Percentiles rank a stretch among this genome's conserved stretches.
Conservation (phyloP, 108 stramenopile species). For the Seminavis robusta region DNA sequence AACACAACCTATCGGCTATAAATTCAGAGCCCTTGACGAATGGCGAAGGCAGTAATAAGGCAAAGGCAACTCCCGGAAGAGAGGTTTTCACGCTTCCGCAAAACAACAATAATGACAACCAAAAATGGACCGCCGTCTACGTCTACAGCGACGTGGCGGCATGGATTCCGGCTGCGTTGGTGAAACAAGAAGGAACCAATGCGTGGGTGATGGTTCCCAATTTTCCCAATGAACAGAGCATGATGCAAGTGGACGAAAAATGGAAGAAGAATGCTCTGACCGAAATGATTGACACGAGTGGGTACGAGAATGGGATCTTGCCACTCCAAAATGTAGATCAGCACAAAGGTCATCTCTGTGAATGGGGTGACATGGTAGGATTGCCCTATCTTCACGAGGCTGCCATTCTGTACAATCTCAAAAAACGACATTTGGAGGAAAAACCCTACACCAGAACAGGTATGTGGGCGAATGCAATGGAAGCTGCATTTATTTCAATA, state of each 20-base stretch:
- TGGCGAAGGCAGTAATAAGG: too few relatives aligned
- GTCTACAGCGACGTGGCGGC: too few relatives aligned
- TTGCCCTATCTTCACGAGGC: slow-evolving; percentile 79
- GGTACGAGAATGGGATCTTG: slow-evolving; percentile 34
- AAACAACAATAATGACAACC: too few relatives aligned
- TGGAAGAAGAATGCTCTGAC: too few relatives aligned
- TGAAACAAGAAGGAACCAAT: slow-evolving; percentile 11
- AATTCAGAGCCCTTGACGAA: too few relatives aligned
- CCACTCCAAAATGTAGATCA: slow-evolving; percentile 45
- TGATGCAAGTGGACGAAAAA: too few relatives aligned
- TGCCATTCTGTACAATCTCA: slow-evolving; percentile 80
- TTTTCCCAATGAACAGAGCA: slow-evolving; percentile 25
- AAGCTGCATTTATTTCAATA: background rate
- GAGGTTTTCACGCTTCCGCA: too few relatives aligned
- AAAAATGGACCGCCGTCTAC: too few relatives aligned
- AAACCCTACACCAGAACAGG: slow-evolving; percentile 82
- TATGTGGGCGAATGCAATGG: background rate
- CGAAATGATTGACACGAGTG: too few relatives aligned
- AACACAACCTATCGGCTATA: too few relatives aligned
- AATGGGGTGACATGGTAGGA: slow-evolving; percentile 48
- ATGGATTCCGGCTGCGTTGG: slow-evolving; percentile 27
- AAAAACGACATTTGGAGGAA: slow-evolving; percentile 49
- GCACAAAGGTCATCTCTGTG: slow-evolving; percentile 9
- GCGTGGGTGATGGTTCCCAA: slow-evolving; percentile 29
- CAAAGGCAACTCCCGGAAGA: too few relatives aligned